These are phyloP conservation scores for Geotrichum histeridarum DNA, from an alignment of 1,139 yeast genomes.

Conservation along the genomic window DNA sequence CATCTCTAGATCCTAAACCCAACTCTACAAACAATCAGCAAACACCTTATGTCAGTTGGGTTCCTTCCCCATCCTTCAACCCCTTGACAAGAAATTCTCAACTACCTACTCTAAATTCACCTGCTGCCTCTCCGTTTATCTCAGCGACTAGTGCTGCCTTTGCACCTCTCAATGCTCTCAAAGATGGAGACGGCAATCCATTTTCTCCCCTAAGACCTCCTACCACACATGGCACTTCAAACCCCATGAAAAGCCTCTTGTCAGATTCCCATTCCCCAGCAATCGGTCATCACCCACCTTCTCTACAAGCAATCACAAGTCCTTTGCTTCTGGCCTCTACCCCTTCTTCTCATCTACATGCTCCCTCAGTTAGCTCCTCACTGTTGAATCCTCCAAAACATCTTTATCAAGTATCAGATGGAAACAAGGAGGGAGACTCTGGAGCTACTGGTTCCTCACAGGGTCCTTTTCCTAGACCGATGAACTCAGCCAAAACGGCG, in stretches of 20 bases:
- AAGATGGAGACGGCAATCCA: slow-evolving; percentile 5
- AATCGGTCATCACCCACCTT: slow-evolving; percentile 1
- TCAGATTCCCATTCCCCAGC: slow-evolving; percentile 8
- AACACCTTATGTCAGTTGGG: slow-evolving; percentile 11
- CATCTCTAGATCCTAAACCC: background rate
- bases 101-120: slow-evolving; percentile 1
- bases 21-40: background rate
- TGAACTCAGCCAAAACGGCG: slow-evolving; percentile 17
- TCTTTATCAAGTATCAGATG: background rate
- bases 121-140: background rate
- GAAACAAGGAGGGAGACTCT: background rate
- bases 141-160: slow-evolving; percentile 1
- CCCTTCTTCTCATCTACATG: slow-evolving; percentile 2
- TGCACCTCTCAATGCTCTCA: slow-evolving; percentile 2
- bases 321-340: slow-evolving; percentile 20
- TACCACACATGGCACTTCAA: background rate
- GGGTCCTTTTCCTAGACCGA: background rate
- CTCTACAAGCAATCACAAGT: slow-evolving; percentile 20
- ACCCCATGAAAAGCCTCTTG: slow-evolving; percentile 3
- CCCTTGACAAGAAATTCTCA: slow-evolving; percentile 4
- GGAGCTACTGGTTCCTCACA: background rate
- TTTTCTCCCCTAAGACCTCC: slow-evolving; percentile 12
- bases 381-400: slow-evolving; percentile 2
- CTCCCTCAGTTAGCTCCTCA: background rate
- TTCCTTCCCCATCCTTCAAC: slow-evolving; percentile 11